Conservation (phyloP, 371 early-diverging fungal genomes). For the Mucor circinelloides region DNA sequence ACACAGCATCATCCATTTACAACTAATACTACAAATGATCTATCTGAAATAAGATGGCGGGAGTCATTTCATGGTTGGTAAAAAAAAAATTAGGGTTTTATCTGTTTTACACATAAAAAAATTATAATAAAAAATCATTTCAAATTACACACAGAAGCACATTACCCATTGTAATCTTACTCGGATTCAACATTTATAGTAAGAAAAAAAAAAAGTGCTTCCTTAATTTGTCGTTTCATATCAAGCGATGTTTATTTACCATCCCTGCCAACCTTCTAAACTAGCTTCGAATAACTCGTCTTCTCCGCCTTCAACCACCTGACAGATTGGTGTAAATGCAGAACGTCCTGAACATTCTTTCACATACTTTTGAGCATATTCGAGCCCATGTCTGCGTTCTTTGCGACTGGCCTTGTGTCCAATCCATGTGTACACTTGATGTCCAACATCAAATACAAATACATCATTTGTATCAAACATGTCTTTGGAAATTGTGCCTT, state of each 20-base stretch:
- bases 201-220: not conserved
- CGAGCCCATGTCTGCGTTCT: conserved; percentile 61
- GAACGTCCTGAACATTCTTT: conserved; percentile 49
- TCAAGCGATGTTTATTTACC: conserved; percentile 25
- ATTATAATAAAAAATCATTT: conserved; percentile 1
- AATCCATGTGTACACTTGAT: conserved; percentile 68
- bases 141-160: not conserved
- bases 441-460: conserved; percentile 63
- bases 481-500: conserved; percentile 44
- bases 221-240: not conserved
- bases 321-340: conserved; percentile 64
- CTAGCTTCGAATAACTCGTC: conserved; percentile 57
- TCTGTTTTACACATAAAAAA: not conserved
- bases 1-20: not conserved
- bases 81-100: not conserved
- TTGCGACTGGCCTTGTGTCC: conserved; percentile 60
- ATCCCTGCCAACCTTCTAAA: conserved; percentile 55
- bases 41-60: conserved; percentile 6
- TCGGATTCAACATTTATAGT: conserved; percentile 5
- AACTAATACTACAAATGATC: not conserved
- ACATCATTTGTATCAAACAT: conserved; percentile 63
- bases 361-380: conserved; percentile 73
- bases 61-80: conserved; percentile 25
- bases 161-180: not conserved
- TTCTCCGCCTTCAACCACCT: conserved; percentile 71